Evolutionary conservation across 1,284 basidiomycete species (phyloP).

Genomic region (Cystobasidium slooffiae): DNA sequence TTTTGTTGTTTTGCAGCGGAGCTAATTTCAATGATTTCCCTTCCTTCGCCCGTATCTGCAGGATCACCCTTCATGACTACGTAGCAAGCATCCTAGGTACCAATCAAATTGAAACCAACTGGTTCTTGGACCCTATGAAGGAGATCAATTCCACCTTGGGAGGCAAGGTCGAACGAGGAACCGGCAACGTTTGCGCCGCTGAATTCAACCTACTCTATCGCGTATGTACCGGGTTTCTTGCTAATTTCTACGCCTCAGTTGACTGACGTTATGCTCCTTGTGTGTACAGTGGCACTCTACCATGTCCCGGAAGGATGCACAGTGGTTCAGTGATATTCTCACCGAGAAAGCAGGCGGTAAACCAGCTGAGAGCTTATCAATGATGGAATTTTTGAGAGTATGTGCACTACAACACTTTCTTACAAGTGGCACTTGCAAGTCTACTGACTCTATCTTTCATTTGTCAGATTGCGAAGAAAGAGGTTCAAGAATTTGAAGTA

Average conservation of each 20-base stretch:
- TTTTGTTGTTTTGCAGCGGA: too few relatives aligned
- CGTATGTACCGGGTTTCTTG: constrained; percentile 51
- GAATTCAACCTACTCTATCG: constrained; percentile 79
- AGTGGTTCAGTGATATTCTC: constrained; percentile 61
- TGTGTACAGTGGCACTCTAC: constrained; percentile 64
- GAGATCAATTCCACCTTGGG: constrained; percentile 17
- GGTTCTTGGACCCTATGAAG: constrained; percentile 26
- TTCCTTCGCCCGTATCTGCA: too few relatives aligned
- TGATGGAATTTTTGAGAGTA: not conserved
- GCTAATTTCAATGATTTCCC: too few relatives aligned
- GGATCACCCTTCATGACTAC: constrained; percentile 24
- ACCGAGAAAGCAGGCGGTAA: constrained; percentile 12
- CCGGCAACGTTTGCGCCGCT: constrained; percentile 61
- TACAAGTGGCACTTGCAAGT: too few relatives aligned
- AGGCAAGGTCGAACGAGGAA: constrained; percentile 52
- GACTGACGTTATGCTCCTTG: constrained; percentile 1
- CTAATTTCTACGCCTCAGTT: too few relatives aligned
- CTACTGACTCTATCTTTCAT: too few relatives aligned
- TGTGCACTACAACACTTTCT: not conserved
- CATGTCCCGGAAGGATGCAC: constrained; percentile 69
- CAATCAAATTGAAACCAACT: constrained; percentile 17
- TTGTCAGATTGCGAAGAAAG: constrained; percentile 5
- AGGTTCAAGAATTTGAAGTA: not conserved
- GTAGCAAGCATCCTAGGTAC: constrained; percentile 12
- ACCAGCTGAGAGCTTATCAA: not conserved